Base-by-base conservation (phyloP, 331 rosid species). In the Quercus phellos region DNA sequence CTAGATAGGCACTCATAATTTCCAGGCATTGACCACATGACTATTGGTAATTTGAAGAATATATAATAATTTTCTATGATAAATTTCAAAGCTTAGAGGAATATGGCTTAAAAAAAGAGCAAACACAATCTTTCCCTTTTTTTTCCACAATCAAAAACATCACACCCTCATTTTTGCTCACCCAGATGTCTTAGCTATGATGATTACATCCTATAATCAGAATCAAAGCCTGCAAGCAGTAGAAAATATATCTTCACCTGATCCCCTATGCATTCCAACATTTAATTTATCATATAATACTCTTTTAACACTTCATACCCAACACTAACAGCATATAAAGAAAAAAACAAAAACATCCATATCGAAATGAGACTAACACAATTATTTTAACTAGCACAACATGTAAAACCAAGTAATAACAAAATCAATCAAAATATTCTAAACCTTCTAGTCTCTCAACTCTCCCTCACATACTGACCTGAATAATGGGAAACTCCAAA, bases 401-500 rank as follows among this genome's bases (percentile, higher is more conserved):
- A 66, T 32, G 51, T 32, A 66, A 66, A 16, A 17, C 71, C 26
- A 66, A 18, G 22, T 7, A 17, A 34, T 7, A 17, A 34, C 27
- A 66, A 17, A 32, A 34, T 17, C 46, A 6, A 21, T 35, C 2
- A 34, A 66, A 46, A 32, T 8, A 3, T n/a, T 34, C 0, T 26
- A 27, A 61, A 61, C 63, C 7, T 50, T 8, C 2, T 50, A 30
- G 35, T 53, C 24, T 77, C 51, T 63, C 55, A 58, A 60, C 6
- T 74, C 22, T 38, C 46, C 46, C 46, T 38, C n/a, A 18, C 77
- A 59, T 35, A 34, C 64, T 21, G 38, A 90, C 98, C 99, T 90
- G 97, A 73, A 93, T 86, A 77, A 95, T 93, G 73, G 99, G 99
- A 51, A 95, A 95, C 43, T 79, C 88, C 79, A 95, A 74, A 81